Conservation (phyloP, 805 yeast genomes). For the Saccharomyces paradoxus region DNA sequence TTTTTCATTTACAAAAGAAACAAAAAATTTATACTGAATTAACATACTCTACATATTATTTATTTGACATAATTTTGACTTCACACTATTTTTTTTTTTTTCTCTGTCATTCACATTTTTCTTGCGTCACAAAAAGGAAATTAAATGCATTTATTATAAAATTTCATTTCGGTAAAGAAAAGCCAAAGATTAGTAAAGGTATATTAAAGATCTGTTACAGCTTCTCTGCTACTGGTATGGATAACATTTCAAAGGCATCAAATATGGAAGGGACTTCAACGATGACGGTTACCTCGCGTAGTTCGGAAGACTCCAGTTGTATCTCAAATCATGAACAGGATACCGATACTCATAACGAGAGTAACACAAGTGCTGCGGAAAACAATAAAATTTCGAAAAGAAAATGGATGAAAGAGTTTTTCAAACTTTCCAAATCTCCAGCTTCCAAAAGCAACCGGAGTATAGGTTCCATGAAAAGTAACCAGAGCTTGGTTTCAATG, state of each 20-base stretch:
- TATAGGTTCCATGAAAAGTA: background rate
- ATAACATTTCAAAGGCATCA: background rate
- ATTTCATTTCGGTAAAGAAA: background rate
- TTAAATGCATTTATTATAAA: background rate
- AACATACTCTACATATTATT: background rate
- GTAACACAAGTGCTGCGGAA: background rate
- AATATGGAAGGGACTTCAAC: background rate
- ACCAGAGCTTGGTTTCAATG: background rate
- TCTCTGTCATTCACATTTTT: background rate
- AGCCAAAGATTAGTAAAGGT: background rate
- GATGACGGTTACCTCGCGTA: background rate
- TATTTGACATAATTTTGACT: background rate
- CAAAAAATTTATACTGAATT: background rate
- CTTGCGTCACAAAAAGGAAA: background rate
- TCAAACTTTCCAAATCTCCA: background rate
- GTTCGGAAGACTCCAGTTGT: background rate
- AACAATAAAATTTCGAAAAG: background rate
- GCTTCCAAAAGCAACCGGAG: background rate
- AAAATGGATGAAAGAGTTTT: background rate
- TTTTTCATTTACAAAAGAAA: conserved; percentile 56
- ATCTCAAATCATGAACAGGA: background rate
- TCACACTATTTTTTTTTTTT: background rate
- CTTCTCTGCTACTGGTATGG: background rate
- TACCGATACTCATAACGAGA: background rate
- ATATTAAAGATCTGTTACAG: background rate